Percentiles rank a stretch among this genome's conserved stretches.
These are phyloP conservation scores for Nannochloris sp. DNA, from an alignment of 139 green algal species.

Conservation along the genomic window DNA sequence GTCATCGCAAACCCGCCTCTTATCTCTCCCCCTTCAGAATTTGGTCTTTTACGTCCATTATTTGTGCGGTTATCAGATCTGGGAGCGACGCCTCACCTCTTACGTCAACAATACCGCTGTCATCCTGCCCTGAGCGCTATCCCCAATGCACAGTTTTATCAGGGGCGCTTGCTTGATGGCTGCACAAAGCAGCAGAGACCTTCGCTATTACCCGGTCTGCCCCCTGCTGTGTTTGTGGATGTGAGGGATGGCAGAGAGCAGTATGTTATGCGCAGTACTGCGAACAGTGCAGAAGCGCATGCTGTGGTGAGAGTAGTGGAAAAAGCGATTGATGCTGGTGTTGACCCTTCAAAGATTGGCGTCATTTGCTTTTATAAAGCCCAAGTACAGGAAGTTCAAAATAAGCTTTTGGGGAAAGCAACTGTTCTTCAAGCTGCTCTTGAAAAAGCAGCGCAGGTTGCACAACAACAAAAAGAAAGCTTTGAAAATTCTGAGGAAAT, in stretches of 20 bases:
- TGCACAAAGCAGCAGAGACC: conserved; percentile 30
- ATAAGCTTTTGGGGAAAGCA: background rate
- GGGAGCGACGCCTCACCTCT: conserved; percentile 52
- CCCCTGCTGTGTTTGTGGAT: conserved; percentile 43
- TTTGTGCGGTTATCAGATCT: conserved; percentile 66
- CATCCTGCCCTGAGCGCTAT: conserved; percentile 60
- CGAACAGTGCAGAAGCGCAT: conserved; percentile 48
- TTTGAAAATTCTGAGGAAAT: no score
- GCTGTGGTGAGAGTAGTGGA: conserved; percentile 33
- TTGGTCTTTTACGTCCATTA: conserved; percentile 61
- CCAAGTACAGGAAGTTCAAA: conserved; percentile 41
- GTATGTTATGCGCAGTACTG: conserved; percentile 28
- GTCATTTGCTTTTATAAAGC: conserved; percentile 79
- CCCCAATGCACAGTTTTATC: conserved; percentile 71
- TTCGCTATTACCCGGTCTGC: conserved; percentile 46
- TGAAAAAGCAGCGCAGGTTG: background rate
- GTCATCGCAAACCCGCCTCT: conserved; percentile 53
- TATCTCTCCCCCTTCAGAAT: background rate
- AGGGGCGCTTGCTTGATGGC: conserved; percentile 58
- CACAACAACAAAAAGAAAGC: background rate
- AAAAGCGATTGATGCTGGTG: conserved; percentile 20
- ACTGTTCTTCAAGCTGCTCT: background rate
- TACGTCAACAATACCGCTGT: conserved; percentile 74
- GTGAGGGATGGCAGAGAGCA: conserved; percentile 28
- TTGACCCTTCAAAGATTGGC: conserved; percentile 29